Base-by-base conservation (phyloP, 2,329 filamentous ascomycete species). In the Monosporascus sp. region DNA sequence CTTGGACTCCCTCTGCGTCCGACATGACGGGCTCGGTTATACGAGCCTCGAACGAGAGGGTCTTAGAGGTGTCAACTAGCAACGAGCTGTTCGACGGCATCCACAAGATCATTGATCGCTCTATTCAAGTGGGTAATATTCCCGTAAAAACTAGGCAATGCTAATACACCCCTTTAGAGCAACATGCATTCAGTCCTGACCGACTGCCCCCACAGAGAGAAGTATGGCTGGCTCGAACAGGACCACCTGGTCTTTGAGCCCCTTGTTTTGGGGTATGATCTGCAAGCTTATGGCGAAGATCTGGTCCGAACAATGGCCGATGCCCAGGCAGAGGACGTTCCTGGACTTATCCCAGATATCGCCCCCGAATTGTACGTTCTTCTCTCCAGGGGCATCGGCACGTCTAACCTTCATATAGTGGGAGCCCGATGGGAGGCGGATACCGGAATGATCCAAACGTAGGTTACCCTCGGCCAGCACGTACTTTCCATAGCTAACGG, bases 201-300 rank as follows among this genome's bases (percentile, higher is more conserved):
- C 2, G 55, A 54, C 46, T 56, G 49, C 34, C 54, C 55, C 11
- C 54, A 56, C 27, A 49, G 55, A 2, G 55, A 55, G 44, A 56
- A 51, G 22, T 54, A 52, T 25, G 54, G 54, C 34, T 58, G 56
- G 54, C n/a, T 56, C 6, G 56, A 56, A 5, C 54, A 58, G 38
- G 54, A 56, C 38, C 50, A 54, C 18, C 22, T 58, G 7, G 51
- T 54, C 20, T 58, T 56, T 34, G 49, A 51, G 14, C 34, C 52
- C 1, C 44, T 56, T 1, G 41, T 42, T 3, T 11, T 39, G 2
- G 49, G 51, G 6, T 58, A 52, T 27, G 54, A 58, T 17, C 15
- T 58, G 7, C 49, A 56, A 25, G 51, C 51, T 14, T 58, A 56
- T n/a, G 31, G 47, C 8, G 47, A 51, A 45, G 50, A 53, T 31